Evolutionary conservation across 2,329 filamentous ascomycete species (phyloP), one percentile per base, ranked within the genome.

Genomic region (Fusarium transvaalense): DNA sequence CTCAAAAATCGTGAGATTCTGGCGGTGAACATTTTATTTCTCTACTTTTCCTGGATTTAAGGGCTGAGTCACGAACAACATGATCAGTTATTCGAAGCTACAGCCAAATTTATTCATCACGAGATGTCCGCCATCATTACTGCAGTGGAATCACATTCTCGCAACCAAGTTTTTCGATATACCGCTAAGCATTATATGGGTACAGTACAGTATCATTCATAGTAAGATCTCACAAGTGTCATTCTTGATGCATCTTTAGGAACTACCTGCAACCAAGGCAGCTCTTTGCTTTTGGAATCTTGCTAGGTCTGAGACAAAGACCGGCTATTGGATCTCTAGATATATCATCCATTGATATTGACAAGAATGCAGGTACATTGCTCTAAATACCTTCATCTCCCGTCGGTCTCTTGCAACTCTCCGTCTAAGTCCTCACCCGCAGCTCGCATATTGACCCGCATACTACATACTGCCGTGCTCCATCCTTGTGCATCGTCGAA

Each of bases 11-110:
- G 61, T 64, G 45, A 71, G 66, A 63, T 59, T 64, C 66, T 64
- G 68, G 71, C 71, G 71, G 71, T 74, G 71, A 74, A 60, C 45
- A 51, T 46, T 50, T 17, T 39, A 52, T 60, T 47, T 38, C 27
- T 32, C 58, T 29, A 43, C 29, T 45, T 51, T 51, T 55, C n/a
- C 29, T 53, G 46, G 42, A 57, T 52, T 56, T 48, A 42, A 48
- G 47, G 47, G 58, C 42, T 50, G 38, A 61, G 48, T 57, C 50
- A 41, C 21, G 29, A 50, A 19, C 29, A 46, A 55, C 52, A 51
- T 27, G 42, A 60, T 42, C 46, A 48, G 42, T 27, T 21, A 38
- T 32, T 25, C 14, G 15, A 50, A 41, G 43, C 61, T 52, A 55
- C 45, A 43, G 43, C 35, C 17, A 57, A 37, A n/a, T 25, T 46